phyloP scores from a whole-genome alignment of 768 basidiomycete genomes.

The Lactifluus piperatus region DNA sequence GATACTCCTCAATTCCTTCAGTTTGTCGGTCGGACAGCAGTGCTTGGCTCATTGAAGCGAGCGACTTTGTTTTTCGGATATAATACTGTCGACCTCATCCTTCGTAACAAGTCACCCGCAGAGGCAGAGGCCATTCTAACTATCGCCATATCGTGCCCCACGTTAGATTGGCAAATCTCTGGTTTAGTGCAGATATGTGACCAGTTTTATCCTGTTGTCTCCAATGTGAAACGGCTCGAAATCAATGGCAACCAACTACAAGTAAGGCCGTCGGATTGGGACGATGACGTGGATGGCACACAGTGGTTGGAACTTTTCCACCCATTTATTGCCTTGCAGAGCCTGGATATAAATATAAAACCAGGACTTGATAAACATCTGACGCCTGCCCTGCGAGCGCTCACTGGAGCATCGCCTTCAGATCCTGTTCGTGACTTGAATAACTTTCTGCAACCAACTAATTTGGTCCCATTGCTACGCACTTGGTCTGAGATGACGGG shows the following conservation, averaged over 20 bases:
- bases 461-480: not conserved
- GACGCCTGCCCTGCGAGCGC: no score
- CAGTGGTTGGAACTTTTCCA: no score
- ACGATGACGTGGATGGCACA: no score
- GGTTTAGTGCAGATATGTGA: not conserved
- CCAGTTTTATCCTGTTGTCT: not conserved
- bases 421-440: slow-evolving; percentile 4
- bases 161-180: not conserved
- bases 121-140: no score
- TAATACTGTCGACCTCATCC: not conserved
- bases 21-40: not conserved
- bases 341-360: no score
- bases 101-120: not conserved
- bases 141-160: not conserved
- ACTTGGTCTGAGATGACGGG: not conserved
- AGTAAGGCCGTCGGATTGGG: no score
- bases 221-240: not conserved
- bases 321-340: no score
- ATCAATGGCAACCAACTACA: no score
- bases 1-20: not conserved
- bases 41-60: not conserved
- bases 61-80: not conserved
- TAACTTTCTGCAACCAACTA: not conserved
- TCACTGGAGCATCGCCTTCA: not conserved
- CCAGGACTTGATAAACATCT: no score